A percentile compares a stretch with the other conserved stretches of the same genome.
These are phyloP conservation scores for Phytopythium helicoides DNA, from an alignment of 352 stramenopile species.

Conservation along the genomic window DNA sequence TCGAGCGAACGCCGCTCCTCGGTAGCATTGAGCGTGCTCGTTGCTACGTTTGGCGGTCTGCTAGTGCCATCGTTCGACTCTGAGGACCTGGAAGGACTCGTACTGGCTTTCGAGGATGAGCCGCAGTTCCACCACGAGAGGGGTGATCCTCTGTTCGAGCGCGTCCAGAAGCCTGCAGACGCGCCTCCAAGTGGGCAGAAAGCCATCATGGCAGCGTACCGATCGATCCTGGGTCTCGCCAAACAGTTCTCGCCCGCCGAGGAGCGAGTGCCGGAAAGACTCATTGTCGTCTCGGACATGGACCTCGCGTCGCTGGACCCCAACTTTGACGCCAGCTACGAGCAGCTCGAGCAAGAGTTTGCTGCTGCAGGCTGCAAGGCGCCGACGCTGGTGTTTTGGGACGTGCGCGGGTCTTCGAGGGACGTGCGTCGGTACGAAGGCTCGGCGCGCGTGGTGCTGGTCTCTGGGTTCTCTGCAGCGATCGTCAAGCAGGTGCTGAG, in stretches of 20 bases:
- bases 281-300: constrained; percentile 88
- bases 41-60: constrained; percentile 11
- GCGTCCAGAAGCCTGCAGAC: constrained; percentile 14
- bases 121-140: constrained; percentile 39
- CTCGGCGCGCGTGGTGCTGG: constrained; percentile 39
- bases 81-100: constrained; percentile 51
- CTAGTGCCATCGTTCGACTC: constrained; percentile 35
- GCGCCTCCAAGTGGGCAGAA: constrained; percentile 52
- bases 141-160: constrained; percentile 27
- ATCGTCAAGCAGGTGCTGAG: constrained; percentile 35
- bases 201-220: constrained; percentile 63
- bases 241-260: constrained; percentile 21
- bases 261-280: constrained; percentile 48
- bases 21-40: constrained; percentile 39
- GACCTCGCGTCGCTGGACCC: constrained; percentile 57
- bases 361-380: constrained; percentile 27
- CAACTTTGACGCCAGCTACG: constrained; percentile 43
- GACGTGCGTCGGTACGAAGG: constrained; percentile 30
- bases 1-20: constrained; percentile 36
- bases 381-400: constrained; percentile 78
- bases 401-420: constrained; percentile 41
- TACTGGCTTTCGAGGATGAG: constrained; percentile 45
- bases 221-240: constrained; percentile 46
- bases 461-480: constrained; percentile 48
- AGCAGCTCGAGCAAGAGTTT: constrained; percentile 37